These are phyloP conservation scores for Graphilbum fragrans DNA, from an alignment of 2,329 filamentous ascomycete species.

Conservation along the genomic window DNA sequence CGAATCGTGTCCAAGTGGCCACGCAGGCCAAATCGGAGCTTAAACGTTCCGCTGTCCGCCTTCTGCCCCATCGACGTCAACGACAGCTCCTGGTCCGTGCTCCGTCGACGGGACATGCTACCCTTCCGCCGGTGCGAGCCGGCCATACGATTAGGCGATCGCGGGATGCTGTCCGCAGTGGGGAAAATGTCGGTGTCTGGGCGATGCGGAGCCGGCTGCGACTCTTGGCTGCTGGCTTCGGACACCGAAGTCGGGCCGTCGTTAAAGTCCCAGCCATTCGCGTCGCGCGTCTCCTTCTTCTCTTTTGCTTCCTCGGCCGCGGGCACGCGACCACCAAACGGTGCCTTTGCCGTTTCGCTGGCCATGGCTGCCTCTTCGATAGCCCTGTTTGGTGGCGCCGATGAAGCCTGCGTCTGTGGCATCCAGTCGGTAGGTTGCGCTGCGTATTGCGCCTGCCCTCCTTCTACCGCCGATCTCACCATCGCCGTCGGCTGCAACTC, in stretches of 20 bases:
- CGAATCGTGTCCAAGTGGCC: conserved; percentile 91
- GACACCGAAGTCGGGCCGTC: conserved; percentile 55
- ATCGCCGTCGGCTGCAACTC: conserved; percentile 35
- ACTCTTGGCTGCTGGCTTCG: conserved; percentile 20
- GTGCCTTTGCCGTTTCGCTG: not conserved
- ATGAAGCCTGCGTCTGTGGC: conserved; percentile 2
- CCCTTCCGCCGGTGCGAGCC: conserved; percentile 68
- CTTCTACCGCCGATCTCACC: conserved; percentile 26
- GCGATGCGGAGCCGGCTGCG: conserved; percentile 40
- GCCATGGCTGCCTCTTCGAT: not conserved
- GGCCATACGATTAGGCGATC: conserved; percentile 62
- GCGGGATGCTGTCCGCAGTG: conserved; percentile 64
- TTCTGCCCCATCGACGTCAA: conserved; percentile 39
- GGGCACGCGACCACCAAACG: conserved; percentile 3
- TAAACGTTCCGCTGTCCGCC: conserved; percentile 67
- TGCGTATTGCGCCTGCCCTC: conserved; percentile 20
- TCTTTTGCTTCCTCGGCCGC: conserved; percentile 29
- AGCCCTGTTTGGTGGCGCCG: not conserved
- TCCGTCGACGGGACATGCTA: conserved; percentile 61
- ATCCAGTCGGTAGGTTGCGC: conserved; percentile 18
- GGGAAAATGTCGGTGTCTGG: conserved; percentile 86
- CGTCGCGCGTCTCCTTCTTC: conserved; percentile 35
- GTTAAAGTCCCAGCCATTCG: conserved; percentile 88
- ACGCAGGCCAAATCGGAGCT: conserved; percentile 80
- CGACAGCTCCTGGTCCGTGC: conserved; percentile 52